Percentiles rank a stretch among this genome's conserved stretches.
These are phyloP conservation scores for Cicer judaicum DNA, from an alignment of 306 rosid species.

Conservation along the genomic window DNA sequence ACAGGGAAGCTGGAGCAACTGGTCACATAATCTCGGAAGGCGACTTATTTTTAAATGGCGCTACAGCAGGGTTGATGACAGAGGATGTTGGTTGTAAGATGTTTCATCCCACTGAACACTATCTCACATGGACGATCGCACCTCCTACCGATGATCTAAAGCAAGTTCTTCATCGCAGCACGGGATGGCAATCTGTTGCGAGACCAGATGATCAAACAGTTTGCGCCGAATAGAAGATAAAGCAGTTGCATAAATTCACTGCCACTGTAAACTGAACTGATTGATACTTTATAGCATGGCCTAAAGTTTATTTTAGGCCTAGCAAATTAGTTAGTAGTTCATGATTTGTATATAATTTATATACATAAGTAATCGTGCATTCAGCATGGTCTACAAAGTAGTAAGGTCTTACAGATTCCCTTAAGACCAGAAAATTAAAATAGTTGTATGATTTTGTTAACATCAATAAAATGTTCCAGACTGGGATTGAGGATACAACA, in stretches of 20 bases:
- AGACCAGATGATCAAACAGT: conserved; percentile 63
- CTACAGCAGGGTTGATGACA: conserved; percentile 67
- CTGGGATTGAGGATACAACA: no score
- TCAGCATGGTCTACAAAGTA: no score
- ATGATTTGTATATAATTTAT: background rate
- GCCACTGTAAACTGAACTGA: background rate
- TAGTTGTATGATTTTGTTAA: no score
- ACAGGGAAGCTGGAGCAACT: conserved; percentile 61
- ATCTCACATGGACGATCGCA: conserved; percentile 64
- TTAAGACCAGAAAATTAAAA: no score
- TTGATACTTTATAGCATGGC: background rate
- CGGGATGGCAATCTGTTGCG: conserved; percentile 76
- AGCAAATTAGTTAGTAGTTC: background rate
- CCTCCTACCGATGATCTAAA: conserved; percentile 73
- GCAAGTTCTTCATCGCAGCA: conserved; percentile 67
- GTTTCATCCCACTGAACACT: conserved; percentile 77
- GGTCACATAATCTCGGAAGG: conserved; percentile 87
- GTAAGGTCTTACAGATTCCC: no score
- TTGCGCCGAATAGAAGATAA: conserved; percentile 30
- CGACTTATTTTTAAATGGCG: conserved; percentile 72
- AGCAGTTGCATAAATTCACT: conserved; percentile 11
- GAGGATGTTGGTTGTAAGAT: conserved; percentile 36
- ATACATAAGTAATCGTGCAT: no score
- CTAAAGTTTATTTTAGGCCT: background rate
- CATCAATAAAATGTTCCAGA: no score